Evolutionary conservation across 257 asterid genomes (phyloP), one percentile per base, ranked within the genome.

Genomic region (Salvia hispanica): DNA sequence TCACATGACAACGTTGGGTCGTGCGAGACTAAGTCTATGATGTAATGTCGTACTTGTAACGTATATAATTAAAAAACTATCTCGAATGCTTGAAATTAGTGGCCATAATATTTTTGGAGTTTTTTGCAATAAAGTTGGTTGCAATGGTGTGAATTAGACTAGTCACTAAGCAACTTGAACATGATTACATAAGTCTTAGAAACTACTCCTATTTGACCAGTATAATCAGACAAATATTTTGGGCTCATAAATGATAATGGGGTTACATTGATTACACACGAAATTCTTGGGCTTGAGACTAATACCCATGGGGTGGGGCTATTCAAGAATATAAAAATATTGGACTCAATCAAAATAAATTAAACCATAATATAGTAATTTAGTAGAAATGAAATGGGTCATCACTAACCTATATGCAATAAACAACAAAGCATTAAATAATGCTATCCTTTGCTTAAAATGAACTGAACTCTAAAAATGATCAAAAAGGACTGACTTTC

Each of bases 401-500:
- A 42, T 47, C 43, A 14, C 42, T 36, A 58, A 51, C 9, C 14
- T 33, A 58, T 43, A 43, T 54, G 68, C 77, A 56, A 64, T 44
- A 54, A 72, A 63, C 52, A 72, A 52, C 31, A 25, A 25, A 1
- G 31, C 31, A 25, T 25, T 25, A 57, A 6, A 2, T 33, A 34
- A 1, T 58, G 64, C 47, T 58, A 16, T 58, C 48, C 13, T 13
- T 7, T 7, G 37, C 18, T 44, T 55, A 16, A 63, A 71, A 43
- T 33, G 50, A 48, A 37, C 33, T 5, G 16, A 54, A 50, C n/a
- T 13, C n/a, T 13, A 37, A 28, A 11, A 62, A 12, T 68, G 79
- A 54, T 74, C 67, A 82, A 72, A 90, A 88, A 16, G 95, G 97
- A 76, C 97, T 86, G 31, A 90, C 77, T n/a, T 62, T 58, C 18